These are phyloP conservation scores for Umbelopsis vinacea DNA, from an alignment of 192 early-diverging fungal species.

Conservation along the genomic window DNA sequence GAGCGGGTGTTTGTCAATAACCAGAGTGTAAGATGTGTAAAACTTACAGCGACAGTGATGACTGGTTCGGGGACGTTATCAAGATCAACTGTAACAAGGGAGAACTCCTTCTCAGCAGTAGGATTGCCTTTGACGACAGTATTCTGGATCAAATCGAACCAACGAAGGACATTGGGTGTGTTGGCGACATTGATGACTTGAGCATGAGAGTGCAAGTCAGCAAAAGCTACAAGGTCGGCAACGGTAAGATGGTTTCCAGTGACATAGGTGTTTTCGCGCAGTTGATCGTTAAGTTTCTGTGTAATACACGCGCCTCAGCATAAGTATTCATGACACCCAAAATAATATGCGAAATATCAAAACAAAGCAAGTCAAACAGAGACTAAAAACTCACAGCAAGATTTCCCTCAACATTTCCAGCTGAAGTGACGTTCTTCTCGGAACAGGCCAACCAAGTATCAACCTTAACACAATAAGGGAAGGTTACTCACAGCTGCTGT, in stretches of 20 bases:
- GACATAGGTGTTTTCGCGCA: conserved; percentile 69
- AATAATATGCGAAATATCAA: too few species aligned
- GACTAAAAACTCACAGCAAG: conserved; percentile 18
- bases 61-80: conserved; percentile 51
- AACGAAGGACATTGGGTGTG: conserved; percentile 67
- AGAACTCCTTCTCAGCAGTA: conserved; percentile 54
- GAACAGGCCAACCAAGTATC: conserved; percentile 39
- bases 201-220: conserved; percentile 62
- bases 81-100: conserved; percentile 41
- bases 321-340: too few species aligned
- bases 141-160: conserved; percentile 83
- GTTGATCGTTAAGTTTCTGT: conserved; percentile 53
- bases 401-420: conserved; percentile 31
- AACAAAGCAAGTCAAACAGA: background rate
- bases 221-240: conserved; percentile 71
- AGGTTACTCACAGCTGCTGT: background rate
- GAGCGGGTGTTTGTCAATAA: background rate
- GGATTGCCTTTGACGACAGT: conserved; percentile 49
- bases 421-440: conserved; percentile 20
- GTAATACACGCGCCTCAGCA: background rate
- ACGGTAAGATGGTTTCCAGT: conserved; percentile 65
- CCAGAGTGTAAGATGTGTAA: background rate
- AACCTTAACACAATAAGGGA: conserved; percentile 22
- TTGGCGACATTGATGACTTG: conserved; percentile 43
- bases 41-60: conserved; percentile 26